Base-by-base conservation (phyloP, 441 rosid genomes). In the Isatis lusitanica region DNA sequence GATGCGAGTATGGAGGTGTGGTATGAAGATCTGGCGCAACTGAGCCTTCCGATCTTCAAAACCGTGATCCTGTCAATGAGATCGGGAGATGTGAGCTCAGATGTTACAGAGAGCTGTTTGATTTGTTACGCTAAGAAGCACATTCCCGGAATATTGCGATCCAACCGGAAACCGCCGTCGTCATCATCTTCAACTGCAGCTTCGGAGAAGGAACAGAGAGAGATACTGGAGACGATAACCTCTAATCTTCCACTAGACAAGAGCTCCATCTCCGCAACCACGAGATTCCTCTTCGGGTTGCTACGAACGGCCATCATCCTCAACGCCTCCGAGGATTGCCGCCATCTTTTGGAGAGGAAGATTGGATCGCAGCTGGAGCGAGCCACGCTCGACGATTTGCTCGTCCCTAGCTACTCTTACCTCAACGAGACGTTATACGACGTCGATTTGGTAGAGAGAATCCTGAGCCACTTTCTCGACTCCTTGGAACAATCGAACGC, bases 401-500 rank as follows among this genome's bases (percentile, higher is more conserved):
- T 89, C 60, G 86, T 89, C 43, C 94, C 94, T 7, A 89, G 94
- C 65, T 89, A 89, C 48, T 89, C 94, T 0, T 87, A 87, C 80
- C 88, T 89, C 51, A 84, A 87, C 53, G 94, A 89, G 73, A 89
- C 94, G 0, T 74, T 89, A 56, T 89, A 89, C 67, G 90, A 89
- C 52, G 91, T 89, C 21, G 87, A 87, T 79, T 84, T 90, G 73
- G 83, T 89, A 1, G 90, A 84, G 80, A 85, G 91, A 63, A 87
- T 89, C 66, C 72, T 89, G 16, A 63, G 84, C 26, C 77, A 83
- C 74, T 89, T 84, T 72, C 74, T 89, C 72, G 90, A 88, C 12
- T 77, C 86, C 15, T 16, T 79, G 39, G 78, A 74, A 31, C 82
- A 79, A 67, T 61, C 83, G 12, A 75, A 52, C 65, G 36, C 71